These are phyloP conservation scores for Mycena alexandri DNA, from an alignment of 768 basidiomycete genomes.

Conservation along the genomic window DNA sequence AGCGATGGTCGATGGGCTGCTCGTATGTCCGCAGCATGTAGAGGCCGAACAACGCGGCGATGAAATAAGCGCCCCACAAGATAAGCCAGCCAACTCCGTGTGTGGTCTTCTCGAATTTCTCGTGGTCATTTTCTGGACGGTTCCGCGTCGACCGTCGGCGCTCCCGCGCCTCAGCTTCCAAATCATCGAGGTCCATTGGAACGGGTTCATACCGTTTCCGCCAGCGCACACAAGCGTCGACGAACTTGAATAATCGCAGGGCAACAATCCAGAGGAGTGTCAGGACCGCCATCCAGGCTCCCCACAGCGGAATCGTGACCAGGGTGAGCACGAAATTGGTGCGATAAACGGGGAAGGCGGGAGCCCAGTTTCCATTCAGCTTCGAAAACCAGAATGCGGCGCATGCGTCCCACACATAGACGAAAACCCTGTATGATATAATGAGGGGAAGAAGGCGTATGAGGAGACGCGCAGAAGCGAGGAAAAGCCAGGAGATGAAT, in stretches of 20 bases:
- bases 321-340: neutral
- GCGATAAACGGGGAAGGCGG: neutral
- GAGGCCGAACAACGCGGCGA: conserved; percentile 3
- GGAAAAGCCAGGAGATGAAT: neutral
- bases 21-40: conserved; percentile 17
- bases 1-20: conserved; percentile 14
- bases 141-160: neutral
- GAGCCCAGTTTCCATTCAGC: neutral
- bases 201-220: neutral
- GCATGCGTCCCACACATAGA: neutral
- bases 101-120: neutral
- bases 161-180: neutral
- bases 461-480: neutral
- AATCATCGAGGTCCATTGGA: neutral
- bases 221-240: neutral
- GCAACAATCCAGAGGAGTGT: neutral
- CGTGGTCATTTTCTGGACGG: neutral
- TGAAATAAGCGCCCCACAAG: neutral
- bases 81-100: neutral
- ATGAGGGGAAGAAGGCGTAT: neutral
- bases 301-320: conserved; percentile 8
- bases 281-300: neutral
- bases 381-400: neutral
- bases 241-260: neutral
- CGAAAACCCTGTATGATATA: neutral